These are phyloP conservation scores for Mycena metata DNA, from an alignment of 768 basidiomycete genomes.

Conservation along the genomic window DNA sequence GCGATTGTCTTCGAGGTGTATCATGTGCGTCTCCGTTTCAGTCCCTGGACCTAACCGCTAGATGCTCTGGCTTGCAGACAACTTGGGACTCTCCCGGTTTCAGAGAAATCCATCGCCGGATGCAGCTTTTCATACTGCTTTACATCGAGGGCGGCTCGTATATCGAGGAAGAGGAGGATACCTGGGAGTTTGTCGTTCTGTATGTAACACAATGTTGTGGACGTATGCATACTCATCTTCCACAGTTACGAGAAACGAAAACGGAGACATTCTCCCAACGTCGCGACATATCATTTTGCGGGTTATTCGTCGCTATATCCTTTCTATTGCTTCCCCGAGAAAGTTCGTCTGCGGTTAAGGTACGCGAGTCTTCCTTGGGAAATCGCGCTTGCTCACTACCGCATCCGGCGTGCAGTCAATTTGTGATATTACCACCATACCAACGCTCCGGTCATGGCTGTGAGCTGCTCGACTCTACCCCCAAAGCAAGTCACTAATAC, in stretches of 20 bases:
- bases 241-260: constrained; percentile 88
- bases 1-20: constrained; percentile 89
- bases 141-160: constrained; percentile 98
- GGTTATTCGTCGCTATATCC: constrained; percentile 96
- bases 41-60: constrained; percentile 6
- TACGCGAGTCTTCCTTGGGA: constrained; percentile 47
- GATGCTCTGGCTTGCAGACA: constrained; percentile 59
- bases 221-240: background rate
- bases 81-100: constrained; percentile 92
- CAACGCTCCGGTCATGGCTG: constrained; percentile 93
- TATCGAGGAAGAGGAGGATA: constrained; percentile 92
- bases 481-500: background rate
- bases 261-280: constrained; percentile 62
- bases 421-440: constrained; percentile 92
- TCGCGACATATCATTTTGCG: constrained; percentile 87
- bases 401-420: constrained; percentile 74
- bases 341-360: constrained; percentile 89
- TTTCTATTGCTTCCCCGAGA: constrained; percentile 97
- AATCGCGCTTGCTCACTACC: constrained; percentile 15
- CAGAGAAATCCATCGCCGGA: constrained; percentile 88
- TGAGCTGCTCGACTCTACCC: constrained; percentile 53
- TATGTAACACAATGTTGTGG: constrained; percentile 55
- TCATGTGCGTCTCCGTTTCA: constrained; percentile 70
- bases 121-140: constrained; percentile 94
- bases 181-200: constrained; percentile 94